Percentiles rank a stretch among this genome's conserved stretches.
These are phyloP conservation scores for Crucibulum laeve DNA, from an alignment of 768 basidiomycete genomes.

Conservation along the genomic window DNA sequence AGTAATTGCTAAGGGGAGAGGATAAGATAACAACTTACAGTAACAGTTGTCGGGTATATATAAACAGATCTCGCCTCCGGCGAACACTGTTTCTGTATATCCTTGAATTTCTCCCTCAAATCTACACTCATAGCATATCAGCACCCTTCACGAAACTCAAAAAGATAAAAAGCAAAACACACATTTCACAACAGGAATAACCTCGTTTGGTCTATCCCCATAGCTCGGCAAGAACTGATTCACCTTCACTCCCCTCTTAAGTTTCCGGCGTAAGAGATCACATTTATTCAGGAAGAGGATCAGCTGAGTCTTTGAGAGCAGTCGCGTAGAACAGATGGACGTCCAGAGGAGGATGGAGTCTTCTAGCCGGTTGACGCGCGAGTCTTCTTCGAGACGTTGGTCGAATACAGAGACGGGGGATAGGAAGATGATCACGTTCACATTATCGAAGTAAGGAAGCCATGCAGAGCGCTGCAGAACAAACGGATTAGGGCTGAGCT, in stretches of 20 bases:
- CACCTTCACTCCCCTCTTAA: slow-evolving; percentile 53
- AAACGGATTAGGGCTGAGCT: slow-evolving; percentile 8
- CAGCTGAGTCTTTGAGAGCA: slow-evolving; percentile 56
- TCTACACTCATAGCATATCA: slow-evolving; percentile 31
- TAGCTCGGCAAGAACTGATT: slow-evolving; percentile 61
- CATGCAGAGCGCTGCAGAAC: slow-evolving; percentile 61
- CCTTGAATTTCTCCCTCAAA: slow-evolving; percentile 65
- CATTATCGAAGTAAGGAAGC: slow-evolving; percentile 78
- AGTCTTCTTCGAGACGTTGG: slow-evolving; percentile 68
- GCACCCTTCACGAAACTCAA: not conserved
- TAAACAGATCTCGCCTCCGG: slow-evolving; percentile 54
- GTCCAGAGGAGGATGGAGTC: slow-evolving; percentile 74
- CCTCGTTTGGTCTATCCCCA: slow-evolving; percentile 66
- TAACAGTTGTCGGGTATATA: slow-evolving; percentile 67
- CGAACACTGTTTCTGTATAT: slow-evolving; percentile 54
- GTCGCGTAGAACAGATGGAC: slow-evolving; percentile 58
- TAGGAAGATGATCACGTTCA: slow-evolving; percentile 77
- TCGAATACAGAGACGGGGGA: slow-evolving; percentile 81
- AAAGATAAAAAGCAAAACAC: slow-evolving; percentile 16
- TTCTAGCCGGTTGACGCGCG: slow-evolving; percentile 65
- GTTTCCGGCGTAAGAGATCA: slow-evolving; percentile 64
- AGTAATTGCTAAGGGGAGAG: not conserved
- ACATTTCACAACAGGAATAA: slow-evolving; percentile 62
- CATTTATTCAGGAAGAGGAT: slow-evolving; percentile 68
- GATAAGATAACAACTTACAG: slow-evolving; percentile 36